Evolutionary conservation across 306 rosid species (phyloP).

Genomic region (Malus asiatica): DNA sequence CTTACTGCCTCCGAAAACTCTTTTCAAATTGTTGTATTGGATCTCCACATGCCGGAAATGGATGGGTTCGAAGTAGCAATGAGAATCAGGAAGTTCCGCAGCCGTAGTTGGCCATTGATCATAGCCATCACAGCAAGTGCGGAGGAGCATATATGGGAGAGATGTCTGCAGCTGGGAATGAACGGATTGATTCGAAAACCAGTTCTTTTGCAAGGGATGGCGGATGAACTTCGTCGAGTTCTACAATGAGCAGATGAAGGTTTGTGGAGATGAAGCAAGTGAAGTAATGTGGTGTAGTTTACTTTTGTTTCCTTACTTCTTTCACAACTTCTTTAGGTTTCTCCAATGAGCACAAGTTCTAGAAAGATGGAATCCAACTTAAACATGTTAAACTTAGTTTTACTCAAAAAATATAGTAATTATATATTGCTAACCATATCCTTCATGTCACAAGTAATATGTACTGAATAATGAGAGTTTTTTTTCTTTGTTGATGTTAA

Average conservation of each 20-base stretch:
- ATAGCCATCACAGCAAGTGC: slow-evolving; percentile 63
- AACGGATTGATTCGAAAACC: slow-evolving; percentile 70
- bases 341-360: background rate
- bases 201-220: slow-evolving; percentile 52
- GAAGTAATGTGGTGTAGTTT: background rate
- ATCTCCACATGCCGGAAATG: slow-evolving; percentile 82
- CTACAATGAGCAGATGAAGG: slow-evolving; percentile 48
- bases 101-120: slow-evolving; percentile 58
- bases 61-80: slow-evolving; percentile 70
- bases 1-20: slow-evolving; percentile 32
- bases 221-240: slow-evolving; percentile 53
- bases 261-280: slow-evolving; percentile 16
- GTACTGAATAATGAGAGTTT: background rate
- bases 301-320: background rate
- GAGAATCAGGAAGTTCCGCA: slow-evolving; percentile 50
- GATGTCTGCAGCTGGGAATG: slow-evolving; percentile 65
- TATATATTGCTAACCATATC: slow-evolving; percentile 7
- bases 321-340: background rate
- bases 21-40: slow-evolving; percentile 47
- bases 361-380: background rate
- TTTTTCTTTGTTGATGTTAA: background rate
- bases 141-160: slow-evolving; percentile 60
- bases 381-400: slow-evolving; percentile 5
- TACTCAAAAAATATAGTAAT: slow-evolving; percentile 4
- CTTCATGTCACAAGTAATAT: background rate